phyloP scores from a whole-genome alignment of 2,329 filamentous ascomycete species.

The Exserohilum rostratum region DNA sequence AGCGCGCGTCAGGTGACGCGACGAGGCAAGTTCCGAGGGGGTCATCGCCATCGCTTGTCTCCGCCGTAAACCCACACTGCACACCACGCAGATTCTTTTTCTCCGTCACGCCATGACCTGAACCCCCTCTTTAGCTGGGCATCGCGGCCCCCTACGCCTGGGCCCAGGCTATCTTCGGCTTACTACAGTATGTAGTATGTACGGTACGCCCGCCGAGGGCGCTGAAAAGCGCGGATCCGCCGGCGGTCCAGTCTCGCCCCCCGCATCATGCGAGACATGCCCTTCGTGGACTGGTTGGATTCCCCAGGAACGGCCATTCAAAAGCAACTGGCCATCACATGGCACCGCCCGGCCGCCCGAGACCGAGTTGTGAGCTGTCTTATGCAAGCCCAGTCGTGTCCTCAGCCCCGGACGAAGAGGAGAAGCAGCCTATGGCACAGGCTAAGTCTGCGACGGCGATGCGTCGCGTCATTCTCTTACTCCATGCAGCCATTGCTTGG shows the following conservation, averaged over 20 bases:
- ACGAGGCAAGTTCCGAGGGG: conserved; percentile 1
- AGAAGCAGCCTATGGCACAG: conserved; percentile 24
- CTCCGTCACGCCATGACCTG: conserved; percentile 32
- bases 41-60: conserved; percentile 1
- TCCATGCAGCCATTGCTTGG: conserved; percentile 22
- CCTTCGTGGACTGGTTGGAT: conserved; percentile 30
- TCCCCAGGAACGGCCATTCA: conserved; percentile 16
- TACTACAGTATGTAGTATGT: conserved; percentile 9
- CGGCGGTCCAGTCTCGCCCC: conserved; percentile 17
- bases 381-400: conserved; percentile 18
- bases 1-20: conserved; percentile 2
- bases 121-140: conserved; percentile 8
- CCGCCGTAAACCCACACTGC: conserved; percentile 18
- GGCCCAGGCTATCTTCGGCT: conserved; percentile 44
- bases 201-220: too few relatives aligned
- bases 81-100: too few relatives aligned
- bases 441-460: conserved; percentile 14
- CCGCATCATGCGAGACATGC: conserved; percentile 31
- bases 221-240: conserved; percentile 14
- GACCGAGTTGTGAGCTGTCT: conserved; percentile 13
- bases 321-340: conserved; percentile 23
- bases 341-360: conserved; percentile 10
- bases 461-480: conserved; percentile 26
- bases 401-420: conserved; percentile 1
- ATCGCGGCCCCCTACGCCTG: neutral